These are phyloP conservation scores for Domatiomyces catenatus DNA, from an alignment of 2,329 filamentous ascomycete genomes.

Conservation along the genomic window DNA sequence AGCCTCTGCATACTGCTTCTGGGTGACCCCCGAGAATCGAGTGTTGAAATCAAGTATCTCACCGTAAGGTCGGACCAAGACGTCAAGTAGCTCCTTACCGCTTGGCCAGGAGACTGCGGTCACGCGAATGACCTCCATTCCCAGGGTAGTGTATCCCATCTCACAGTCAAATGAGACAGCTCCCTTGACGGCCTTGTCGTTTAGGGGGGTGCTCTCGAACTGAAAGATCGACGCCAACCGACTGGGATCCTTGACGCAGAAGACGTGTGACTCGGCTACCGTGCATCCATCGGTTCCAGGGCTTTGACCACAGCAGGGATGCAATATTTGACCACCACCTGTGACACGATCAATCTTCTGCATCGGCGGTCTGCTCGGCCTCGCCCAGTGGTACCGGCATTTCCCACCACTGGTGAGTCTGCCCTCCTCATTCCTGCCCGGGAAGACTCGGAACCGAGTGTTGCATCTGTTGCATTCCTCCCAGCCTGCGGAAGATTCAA, in stretches of 20 bases:
- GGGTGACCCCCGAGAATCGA: slow-evolving; percentile 72
- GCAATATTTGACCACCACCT: slow-evolving; percentile 45
- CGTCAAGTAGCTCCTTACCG: slow-evolving; percentile 60
- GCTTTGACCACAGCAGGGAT: slow-evolving; percentile 62
- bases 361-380: slow-evolving; percentile 43
- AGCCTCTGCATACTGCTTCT: slow-evolving; percentile 59
- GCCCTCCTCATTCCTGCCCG: slow-evolving; percentile 63
- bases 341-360: slow-evolving; percentile 41
- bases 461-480: slow-evolving; percentile 81
- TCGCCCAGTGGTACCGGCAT: slow-evolving; percentile 72
- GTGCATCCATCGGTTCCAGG: slow-evolving; percentile 63
- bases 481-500: slow-evolving; percentile 56
- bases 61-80: slow-evolving; percentile 70
- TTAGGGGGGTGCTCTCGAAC: slow-evolving; percentile 62
- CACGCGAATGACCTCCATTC: slow-evolving; percentile 76
- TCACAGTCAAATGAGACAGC: slow-evolving; percentile 80
- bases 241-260: slow-evolving; percentile 63
- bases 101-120: slow-evolving; percentile 80
- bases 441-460: slow-evolving; percentile 80
- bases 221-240: slow-evolving; percentile 64
- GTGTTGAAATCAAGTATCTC: slow-evolving; percentile 84
- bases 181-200: slow-evolving; percentile 21
- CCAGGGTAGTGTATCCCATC: slow-evolving; percentile 86
- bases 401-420: slow-evolving; percentile 59
- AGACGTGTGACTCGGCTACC: slow-evolving; percentile 60